Base-by-base conservation (phyloP, 2,329 filamentous ascomycete genomes). In the Cytospora piceicola region DNA sequence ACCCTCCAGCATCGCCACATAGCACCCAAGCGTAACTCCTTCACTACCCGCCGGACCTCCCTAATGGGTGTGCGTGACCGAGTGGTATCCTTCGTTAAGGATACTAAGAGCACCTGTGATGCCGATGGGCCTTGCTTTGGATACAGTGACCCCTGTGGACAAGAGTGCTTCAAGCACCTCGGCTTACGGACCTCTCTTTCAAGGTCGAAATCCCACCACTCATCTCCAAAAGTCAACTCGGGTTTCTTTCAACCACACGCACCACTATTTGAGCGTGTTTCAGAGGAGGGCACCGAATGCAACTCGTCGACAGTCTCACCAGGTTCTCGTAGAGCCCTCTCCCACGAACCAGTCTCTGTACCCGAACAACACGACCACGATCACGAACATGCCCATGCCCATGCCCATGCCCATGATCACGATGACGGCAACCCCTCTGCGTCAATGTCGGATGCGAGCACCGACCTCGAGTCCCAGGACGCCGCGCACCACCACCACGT, bases 401-500 rank as follows among this genome's bases (percentile, higher is more conserved):
- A 68, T 58, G 59, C 30, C 14, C 67, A 67, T 42, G 42, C 56
- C 53, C 60, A 67, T n/a, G 4, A 49, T n/a, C 27, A 70, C 34
- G 55, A 63, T 22, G 56, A 55, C 11, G 58, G 42, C n/a, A 8
- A 4, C 30, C 7, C n/a, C 46, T 49, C 46, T 2, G 51, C 15
- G 30, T n/a, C 11, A 24, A 69, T 70, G 58, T 71, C 74, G 5
- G 75, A 78, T 12, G 77, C 75, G 2, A 58, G 58, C 42, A 58
- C 56, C 17, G 83, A 85, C 61, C n/a, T 78, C 6, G 83, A 85
- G 67, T 79, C 79, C 7, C 81, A 81, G 67, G 66, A 68, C 14
- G 55, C 36, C 15, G 58, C 63, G 4, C 93, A 97, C 73, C 94
- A 99, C 73, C 94, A 99, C 77, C 95, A 99, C 76, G 94, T 98